Conservation (phyloP, 768 basidiomycete genomes). For the Coprinopsis marcescibilis region DNA sequence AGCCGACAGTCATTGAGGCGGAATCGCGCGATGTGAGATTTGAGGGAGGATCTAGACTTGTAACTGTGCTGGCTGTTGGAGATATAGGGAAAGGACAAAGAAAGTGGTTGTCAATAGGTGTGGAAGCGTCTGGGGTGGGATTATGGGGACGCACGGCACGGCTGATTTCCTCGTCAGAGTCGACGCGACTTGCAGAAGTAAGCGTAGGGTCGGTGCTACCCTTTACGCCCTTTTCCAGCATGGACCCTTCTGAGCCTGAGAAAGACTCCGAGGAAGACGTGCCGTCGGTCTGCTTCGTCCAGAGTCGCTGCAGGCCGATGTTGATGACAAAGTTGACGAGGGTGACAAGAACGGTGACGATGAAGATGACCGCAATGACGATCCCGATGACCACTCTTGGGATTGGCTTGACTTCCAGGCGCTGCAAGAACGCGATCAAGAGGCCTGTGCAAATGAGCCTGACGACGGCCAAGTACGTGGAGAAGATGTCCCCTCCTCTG, state of each 20-base stretch:
- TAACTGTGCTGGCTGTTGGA: constrained; percentile 30
- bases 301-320: constrained; percentile 28
- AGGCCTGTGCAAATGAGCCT: constrained; percentile 67
- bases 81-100: constrained; percentile 43
- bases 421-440: constrained; percentile 72
- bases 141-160: constrained; percentile 36
- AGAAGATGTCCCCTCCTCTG: constrained; percentile 65
- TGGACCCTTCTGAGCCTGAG: constrained; percentile 26
- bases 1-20: constrained; percentile 33
- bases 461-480: constrained; percentile 57
- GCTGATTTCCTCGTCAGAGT: constrained; percentile 10
- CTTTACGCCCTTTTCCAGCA: constrained; percentile 33
- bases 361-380: constrained; percentile 65
- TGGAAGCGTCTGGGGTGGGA: constrained; percentile 46
- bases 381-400: constrained; percentile 78
- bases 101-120: constrained; percentile 33
- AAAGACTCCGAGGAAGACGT: constrained; percentile 13
- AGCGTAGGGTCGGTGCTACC: constrained; percentile 2
- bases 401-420: constrained; percentile 61
- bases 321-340: constrained; percentile 62
- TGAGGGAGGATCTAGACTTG: constrained; percentile 25
- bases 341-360: constrained; percentile 62
- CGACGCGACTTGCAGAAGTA: constrained; percentile 1
- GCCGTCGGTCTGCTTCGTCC: constrained; percentile 12
- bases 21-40: constrained; percentile 27